Evolutionary conservation across 179 eudicot genomes (phyloP), one percentile per base, ranked within the genome.

Genomic region (Beta lomatogona): DNA sequence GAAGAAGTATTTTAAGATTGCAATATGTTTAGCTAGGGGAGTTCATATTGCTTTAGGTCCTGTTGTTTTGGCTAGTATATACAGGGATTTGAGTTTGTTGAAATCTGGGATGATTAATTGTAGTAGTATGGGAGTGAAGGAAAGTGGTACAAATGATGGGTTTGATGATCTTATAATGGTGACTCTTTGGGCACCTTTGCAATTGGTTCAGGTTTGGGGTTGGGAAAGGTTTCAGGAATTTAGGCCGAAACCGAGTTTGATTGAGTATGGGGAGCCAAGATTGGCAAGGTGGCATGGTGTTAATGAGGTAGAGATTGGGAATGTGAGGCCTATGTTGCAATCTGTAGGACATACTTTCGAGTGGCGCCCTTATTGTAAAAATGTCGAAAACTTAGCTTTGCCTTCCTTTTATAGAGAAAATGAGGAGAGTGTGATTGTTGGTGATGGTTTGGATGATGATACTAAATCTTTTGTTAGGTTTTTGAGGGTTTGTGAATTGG

Each of bases 211-310:
- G 61, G 77, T 84, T 75, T 89, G 91, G 91, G 91, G 71, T 60
- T 90, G 89, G 90, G 92, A 91, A 45, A 85, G 93, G 72, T 77
- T 89, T 5, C 84, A 87, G 4, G 59, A 50, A 2, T 77, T 89
- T 71, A 71, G 85, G 48, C 93, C 93, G 0, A 60, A 64, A 4
- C 83, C 87, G 15, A 77, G 55, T 16, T 25, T 15, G 0, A 44
- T 80, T 61, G 53, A 44, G 6, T 36, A 25, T 69, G 88, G 87
- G 18, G 81, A 78, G 77, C 83, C 85, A 1, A 76, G 88, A 18
- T 16, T 80, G 69, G 81, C 77, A 1, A 85, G 83, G 44, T 85
- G 88, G 88, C 66, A 85, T 80, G 67, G 2, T 46, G 83, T 82
- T 72, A 72, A 65, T 64, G 61, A 71, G 45, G 11, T 9, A 0